Conservation (phyloP, 495 filamentous ascomycete genomes). For the Aspergillus saccharolyticus region DNA sequence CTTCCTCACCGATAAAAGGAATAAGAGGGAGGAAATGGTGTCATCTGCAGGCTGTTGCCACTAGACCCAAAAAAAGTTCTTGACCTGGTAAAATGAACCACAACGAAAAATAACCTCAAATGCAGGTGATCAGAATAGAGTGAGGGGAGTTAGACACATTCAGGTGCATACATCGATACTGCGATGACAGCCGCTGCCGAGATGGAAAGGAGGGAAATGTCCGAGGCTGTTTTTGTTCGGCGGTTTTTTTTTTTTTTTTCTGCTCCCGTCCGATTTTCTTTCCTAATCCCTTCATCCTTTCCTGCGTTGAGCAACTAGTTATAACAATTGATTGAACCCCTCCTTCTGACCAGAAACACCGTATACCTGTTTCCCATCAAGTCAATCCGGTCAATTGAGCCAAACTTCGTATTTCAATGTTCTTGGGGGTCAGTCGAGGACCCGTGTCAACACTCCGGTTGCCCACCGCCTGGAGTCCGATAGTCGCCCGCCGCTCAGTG, state of each 20-base stretch:
- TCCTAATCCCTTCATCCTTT: slow-evolving; percentile 8
- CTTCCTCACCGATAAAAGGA: background rate
- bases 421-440: background rate
- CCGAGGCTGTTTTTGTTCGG: background rate
- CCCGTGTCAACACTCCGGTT: slow-evolving; percentile 22
- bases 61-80: background rate
- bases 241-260: slow-evolving; percentile 1
- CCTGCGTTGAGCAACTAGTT: background rate
- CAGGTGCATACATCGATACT: background rate
- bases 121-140: background rate
- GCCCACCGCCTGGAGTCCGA: slow-evolving; percentile 36
- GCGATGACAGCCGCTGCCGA: background rate
- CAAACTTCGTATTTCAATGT: background rate
- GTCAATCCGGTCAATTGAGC: background rate
- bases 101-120: background rate
- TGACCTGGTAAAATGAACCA: no score
- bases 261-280: background rate
- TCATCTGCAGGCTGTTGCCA: background rate
- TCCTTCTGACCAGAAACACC: slow-evolving; percentile 1
- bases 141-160: background rate
- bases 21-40: background rate
- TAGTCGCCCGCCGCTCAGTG: slow-evolving; percentile 12
- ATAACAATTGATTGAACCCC: slow-evolving; percentile 12
- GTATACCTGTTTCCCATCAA: slow-evolving; percentile 8
- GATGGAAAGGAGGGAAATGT: background rate